Base-by-base conservation (phyloP, 768 basidiomycete genomes). In the Suillus cothurnatus region DNA sequence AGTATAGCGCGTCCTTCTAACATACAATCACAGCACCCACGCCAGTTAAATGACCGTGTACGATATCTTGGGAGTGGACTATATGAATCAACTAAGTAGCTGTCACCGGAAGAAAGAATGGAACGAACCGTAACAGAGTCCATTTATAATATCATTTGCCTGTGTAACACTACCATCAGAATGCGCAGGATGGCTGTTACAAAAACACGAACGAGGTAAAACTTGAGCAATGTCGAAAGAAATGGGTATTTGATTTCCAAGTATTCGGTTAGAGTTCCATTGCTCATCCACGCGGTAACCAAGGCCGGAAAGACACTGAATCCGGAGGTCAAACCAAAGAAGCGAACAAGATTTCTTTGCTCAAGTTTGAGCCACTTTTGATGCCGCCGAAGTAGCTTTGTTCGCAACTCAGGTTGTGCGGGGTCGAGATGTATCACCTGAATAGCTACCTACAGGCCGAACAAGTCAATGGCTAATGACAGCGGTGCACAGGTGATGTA, bases 261-360 rank as follows among this genome's bases (percentile, higher is more conserved):
- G 64, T 81, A 79, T 64, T 76, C 76, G 55, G 71, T 78, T 11
- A 79, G 71, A 65, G 74, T 80, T 17, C 81, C 81, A 50, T 80
- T 72, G 50, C 80, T 73, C 62, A 77, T 68, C 81, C 81, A 82
- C 15, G 81, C 79, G 53, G 80, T 81, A 2, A 81, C 80, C 76
- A 82, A 76, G 6, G 77, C 74, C 17, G 60, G 49, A 31, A 63
- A 78, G 23, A 71, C 75, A n/a, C 80, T 78, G 65, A 81, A 80
- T 55, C 75, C 76, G 26, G 76, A 74, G 23, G 74, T 72, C 1
- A 73, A 76, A 21, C 81, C 81, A 59, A 73, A 72, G 1, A 82
- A 71, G 45, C 73, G 70, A 28, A 81, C 68, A 15, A 82, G 71
- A 52, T 81, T 71, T 23, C 76, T 75, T 67, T 82, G 81, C 14